phyloP scores from a whole-genome alignment of 2,329 filamentous ascomycete genomes.

The Calonectria henricotiae region DNA sequence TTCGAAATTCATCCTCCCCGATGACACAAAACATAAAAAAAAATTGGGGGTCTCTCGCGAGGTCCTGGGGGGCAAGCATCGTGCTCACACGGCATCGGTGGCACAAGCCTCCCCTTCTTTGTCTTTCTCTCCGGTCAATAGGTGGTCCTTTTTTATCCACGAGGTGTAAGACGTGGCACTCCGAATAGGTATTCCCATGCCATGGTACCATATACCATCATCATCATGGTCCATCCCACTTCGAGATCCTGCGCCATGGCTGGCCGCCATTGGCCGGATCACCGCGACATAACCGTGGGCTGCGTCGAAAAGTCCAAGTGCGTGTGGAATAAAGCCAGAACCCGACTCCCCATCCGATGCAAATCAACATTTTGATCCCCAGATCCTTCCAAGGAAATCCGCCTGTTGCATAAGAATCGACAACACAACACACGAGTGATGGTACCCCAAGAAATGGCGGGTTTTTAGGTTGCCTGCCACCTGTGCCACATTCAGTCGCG shows the following conservation, averaged over 20 bases:
- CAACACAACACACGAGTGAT: conserved; percentile 39
- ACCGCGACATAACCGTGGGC: conserved; percentile 47
- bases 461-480: conserved; percentile 37
- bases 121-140: conserved; percentile 49
- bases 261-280: conserved; percentile 37
- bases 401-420: conserved; percentile 44
- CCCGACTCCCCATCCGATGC: conserved; percentile 61
- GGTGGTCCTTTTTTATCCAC: conserved; percentile 49
- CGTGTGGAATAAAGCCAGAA: conserved; percentile 56
- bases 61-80: conserved; percentile 43
- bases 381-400: conserved; percentile 43
- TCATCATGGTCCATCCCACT: conserved; percentile 46
- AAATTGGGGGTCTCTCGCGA: conserved; percentile 50
- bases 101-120: conserved; percentile 40
- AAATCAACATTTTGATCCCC: conserved; percentile 51
- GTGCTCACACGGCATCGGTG: conserved; percentile 42
- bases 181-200: conserved; percentile 48
- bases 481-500: conserved; percentile 32
- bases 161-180: conserved; percentile 49
- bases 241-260: conserved; percentile 42
- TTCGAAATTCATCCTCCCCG: conserved; percentile 51
- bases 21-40: conserved; percentile 48
- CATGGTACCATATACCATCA: conserved; percentile 50
- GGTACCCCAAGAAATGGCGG: conserved; percentile 37
- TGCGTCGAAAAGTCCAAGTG: conserved; percentile 48